These are phyloP conservation scores for Smallanthus sonchifolius DNA, from an alignment of 129 eudicot genomes.

Conservation along the genomic window DNA sequence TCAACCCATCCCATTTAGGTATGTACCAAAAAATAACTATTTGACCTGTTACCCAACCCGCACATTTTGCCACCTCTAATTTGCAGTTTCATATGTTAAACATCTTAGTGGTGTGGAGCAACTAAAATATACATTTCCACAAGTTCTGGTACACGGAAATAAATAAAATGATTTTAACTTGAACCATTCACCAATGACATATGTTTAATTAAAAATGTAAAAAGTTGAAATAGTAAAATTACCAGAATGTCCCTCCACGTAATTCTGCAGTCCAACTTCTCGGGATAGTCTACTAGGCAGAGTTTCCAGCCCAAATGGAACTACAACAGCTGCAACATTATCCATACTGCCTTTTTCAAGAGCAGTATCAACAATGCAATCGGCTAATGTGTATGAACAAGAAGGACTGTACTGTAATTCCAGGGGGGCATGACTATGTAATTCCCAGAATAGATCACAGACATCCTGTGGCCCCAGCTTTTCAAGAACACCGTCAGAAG, in stretches of 20 bases:
- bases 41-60: not conserved
- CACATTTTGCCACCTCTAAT: not conserved
- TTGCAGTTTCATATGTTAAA: not conserved
- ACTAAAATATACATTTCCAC: slow-evolving; percentile 8
- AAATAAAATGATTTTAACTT: slow-evolving; percentile 5
- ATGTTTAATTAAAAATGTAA: not conserved
- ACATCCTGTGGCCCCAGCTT: slow-evolving; percentile 72
- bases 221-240: not conserved
- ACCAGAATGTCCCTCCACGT: slow-evolving; percentile 36
- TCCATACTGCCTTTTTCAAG: slow-evolving; percentile 75
- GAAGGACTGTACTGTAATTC: slow-evolving; percentile 46
- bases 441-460: slow-evolving; percentile 79
- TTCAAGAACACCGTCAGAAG: slow-evolving; percentile 93
- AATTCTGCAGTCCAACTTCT: slow-evolving; percentile 36
- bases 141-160: not conserved
- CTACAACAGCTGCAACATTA: slow-evolving; percentile 80
- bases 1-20: not conserved
- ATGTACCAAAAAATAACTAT: not conserved
- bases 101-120: not conserved
- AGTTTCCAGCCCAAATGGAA: slow-evolving; percentile 51
- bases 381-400: slow-evolving; percentile 75
- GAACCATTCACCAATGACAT: slow-evolving; percentile 1
- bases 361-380: slow-evolving; percentile 81
- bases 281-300: slow-evolving; percentile 15
- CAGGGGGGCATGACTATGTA: slow-evolving; percentile 39